A percentile compares a stretch with the other conserved stretches of the same genome.
These are phyloP conservation scores for Dendrobium officinale DNA, from an alignment of 106 monocot genomes.

Conservation along the genomic window DNA sequence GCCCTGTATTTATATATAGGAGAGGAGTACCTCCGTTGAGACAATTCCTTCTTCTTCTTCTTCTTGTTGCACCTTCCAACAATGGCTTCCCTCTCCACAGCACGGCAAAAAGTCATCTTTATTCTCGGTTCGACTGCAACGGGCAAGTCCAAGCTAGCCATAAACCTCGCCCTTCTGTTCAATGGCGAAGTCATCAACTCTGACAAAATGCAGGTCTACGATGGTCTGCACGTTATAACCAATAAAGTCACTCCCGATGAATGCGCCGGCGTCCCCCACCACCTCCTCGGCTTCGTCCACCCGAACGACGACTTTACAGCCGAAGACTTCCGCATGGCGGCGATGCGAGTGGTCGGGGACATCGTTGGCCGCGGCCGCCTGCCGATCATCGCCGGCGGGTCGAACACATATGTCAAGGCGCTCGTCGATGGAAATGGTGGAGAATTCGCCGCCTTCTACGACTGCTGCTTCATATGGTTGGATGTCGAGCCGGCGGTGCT, in stretches of 20 bases:
- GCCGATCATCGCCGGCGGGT: conserved; percentile 65
- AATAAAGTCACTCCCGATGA: conserved; percentile 63
- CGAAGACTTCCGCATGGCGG: conserved; percentile 27
- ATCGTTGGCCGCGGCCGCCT: conserved; percentile 33
- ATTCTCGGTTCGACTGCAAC: conserved; percentile 55
- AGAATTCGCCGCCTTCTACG: conserved; percentile 22
- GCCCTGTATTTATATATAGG: too few relatives aligned
- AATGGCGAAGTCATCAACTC: conserved; percentile 55
- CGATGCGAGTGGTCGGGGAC: conserved; percentile 11
- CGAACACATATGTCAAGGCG: conserved; percentile 58
- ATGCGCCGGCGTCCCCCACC: conserved; percentile 43
- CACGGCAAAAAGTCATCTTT: conserved; percentile 14
- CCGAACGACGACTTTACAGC: conserved; percentile 50
- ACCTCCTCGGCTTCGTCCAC: conserved; percentile 45
- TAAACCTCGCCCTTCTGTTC: conserved; percentile 43
- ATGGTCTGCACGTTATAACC: conserved; percentile 45
- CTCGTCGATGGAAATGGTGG: conserved; percentile 29
- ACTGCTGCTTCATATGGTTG: conserved; percentile 50
- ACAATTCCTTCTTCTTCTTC: too few relatives aligned
- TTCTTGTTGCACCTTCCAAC: neutral
- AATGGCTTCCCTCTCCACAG: neutral
- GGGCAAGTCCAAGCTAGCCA: conserved; percentile 59
- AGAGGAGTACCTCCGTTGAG: too few relatives aligned
- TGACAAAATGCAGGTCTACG: conserved; percentile 74
- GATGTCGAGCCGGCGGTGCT: conserved; percentile 28